These are phyloP conservation scores for Martiniozyma abietophila DNA, from an alignment of 805 yeast species.

Conservation along the genomic window DNA sequence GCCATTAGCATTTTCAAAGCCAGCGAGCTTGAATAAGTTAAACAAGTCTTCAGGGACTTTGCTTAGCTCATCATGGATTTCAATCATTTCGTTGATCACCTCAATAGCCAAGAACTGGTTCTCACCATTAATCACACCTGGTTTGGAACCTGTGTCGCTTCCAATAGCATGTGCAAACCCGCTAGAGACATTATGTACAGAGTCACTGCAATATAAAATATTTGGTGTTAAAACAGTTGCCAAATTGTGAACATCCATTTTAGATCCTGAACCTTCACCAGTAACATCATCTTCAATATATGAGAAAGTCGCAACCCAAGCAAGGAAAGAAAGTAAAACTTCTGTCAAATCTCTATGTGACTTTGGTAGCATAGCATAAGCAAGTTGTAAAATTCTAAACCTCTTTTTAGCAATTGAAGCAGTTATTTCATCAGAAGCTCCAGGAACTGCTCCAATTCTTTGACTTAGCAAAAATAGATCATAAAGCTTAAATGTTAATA, in stretches of 20 bases:
- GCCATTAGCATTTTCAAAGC: conserved; percentile 23
- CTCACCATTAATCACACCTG: conserved; percentile 38
- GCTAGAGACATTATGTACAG: background rate
- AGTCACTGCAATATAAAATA: conserved; percentile 46
- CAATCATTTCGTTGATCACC: conserved; percentile 75
- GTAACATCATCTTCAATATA: conserved; percentile 74
- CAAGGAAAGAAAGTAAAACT: conserved; percentile 73
- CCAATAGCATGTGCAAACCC: background rate
- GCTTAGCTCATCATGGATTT: conserved; percentile 69
- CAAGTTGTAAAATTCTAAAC: conserved; percentile 48
- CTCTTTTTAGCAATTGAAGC: conserved; percentile 25
- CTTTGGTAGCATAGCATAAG: conserved; percentile 72
- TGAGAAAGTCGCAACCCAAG: conserved; percentile 95
- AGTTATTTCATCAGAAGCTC: conserved; percentile 1
- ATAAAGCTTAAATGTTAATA: conserved; percentile 67
- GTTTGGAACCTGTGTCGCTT: conserved; percentile 4
- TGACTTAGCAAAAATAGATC: conserved; percentile 72
- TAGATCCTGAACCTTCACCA: conserved; percentile 79
- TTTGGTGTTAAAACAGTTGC: conserved; percentile 96
- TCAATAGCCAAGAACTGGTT: conserved; percentile 85
- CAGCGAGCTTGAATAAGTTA: conserved; percentile 38
- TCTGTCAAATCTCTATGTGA: conserved; percentile 79
- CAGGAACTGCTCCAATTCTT: conserved; percentile 33
- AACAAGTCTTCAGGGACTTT: conserved; percentile 63
- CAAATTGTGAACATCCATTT: conserved; percentile 91